A percentile compares a stretch with the other conserved stretches of the same genome.
These are phyloP conservation scores for Daldinia concentrica DNA, from an alignment of 495 filamentous ascomycete species.

Conservation along the genomic window DNA sequence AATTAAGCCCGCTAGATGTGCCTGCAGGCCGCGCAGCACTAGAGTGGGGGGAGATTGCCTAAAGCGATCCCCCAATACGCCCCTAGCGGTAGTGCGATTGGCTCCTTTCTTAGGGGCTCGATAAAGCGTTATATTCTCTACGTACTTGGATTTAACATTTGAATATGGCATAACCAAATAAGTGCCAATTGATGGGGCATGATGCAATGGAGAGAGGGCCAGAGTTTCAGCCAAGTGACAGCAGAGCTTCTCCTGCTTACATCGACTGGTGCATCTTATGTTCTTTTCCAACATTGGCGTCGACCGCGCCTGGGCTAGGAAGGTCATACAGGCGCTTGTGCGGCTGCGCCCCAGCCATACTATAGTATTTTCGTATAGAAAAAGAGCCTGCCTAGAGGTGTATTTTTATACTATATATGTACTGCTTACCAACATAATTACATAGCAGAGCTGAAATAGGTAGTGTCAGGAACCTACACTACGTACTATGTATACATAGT, in stretches of 20 bases:
- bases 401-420: neutral
- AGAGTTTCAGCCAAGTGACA: slow-evolving; percentile 3
- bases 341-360: neutral
- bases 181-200: neutral
- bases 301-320: neutral
- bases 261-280: neutral
- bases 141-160: neutral
- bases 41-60: slow-evolving; percentile 30
- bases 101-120: neutral
- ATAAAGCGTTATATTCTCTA: slow-evolving; percentile 4
- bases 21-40: slow-evolving; percentile 18
- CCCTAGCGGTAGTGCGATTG: slow-evolving; percentile 8
- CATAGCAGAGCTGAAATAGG: neutral
- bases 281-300: neutral
- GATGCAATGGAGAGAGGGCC: neutral
- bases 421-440: neutral
- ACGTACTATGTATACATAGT: no score
- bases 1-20: slow-evolving; percentile 27
- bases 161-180: neutral
- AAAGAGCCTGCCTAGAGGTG: neutral
- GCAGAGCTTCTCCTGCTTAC: neutral
- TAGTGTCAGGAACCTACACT: no score
- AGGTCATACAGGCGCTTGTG: neutral
- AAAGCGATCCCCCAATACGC: slow-evolving; percentile 32
- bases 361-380: neutral